Percentiles rank a stretch among this genome's conserved stretches.
Evolutionary conservation across 306 rosid genomes (phyloP).

Genomic region (Psophocarpus tetragonolobus): DNA sequence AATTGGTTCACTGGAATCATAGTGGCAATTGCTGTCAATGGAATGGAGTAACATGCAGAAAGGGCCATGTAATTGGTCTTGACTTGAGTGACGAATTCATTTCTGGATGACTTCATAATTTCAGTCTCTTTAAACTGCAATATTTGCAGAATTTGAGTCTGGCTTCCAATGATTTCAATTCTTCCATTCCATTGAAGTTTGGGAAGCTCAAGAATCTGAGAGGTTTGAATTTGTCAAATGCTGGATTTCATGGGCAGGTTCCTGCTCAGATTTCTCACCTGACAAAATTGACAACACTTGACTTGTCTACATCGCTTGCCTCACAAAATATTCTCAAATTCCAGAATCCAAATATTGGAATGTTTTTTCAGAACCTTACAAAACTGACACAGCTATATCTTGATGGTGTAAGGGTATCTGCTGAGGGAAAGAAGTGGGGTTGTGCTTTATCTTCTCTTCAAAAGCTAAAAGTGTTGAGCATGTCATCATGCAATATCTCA

Average conservation of each 20-base stretch:
- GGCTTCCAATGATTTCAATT: neutral
- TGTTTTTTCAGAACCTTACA: neutral
- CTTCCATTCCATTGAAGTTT: neutral
- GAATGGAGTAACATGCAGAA: slow-evolving; percentile 48
- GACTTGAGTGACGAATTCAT: slow-evolving; percentile 37
- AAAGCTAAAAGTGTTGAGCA: neutral
- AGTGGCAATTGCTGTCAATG: slow-evolving; percentile 18
- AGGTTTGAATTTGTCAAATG: neutral
- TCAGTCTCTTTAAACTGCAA: slow-evolving; percentile 12
- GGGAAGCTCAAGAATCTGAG: neutral
- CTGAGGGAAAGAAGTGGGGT: neutral
- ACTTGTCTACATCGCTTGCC: neutral
- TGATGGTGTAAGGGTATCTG: neutral
- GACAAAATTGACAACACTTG: neutral
- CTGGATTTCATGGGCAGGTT: neutral
- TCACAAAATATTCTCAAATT: neutral
- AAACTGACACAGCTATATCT: neutral
- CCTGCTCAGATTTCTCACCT: neutral
- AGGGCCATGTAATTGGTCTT: slow-evolving; percentile 17
- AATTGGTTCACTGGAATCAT: neutral
- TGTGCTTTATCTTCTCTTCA: neutral
- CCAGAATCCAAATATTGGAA: neutral
- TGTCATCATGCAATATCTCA: neutral
- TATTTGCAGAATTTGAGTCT: neutral
- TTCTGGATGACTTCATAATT: slow-evolving; percentile 21